Conservation (phyloP, 805 yeast genomes). For the Ogataea pilisensis region DNA sequence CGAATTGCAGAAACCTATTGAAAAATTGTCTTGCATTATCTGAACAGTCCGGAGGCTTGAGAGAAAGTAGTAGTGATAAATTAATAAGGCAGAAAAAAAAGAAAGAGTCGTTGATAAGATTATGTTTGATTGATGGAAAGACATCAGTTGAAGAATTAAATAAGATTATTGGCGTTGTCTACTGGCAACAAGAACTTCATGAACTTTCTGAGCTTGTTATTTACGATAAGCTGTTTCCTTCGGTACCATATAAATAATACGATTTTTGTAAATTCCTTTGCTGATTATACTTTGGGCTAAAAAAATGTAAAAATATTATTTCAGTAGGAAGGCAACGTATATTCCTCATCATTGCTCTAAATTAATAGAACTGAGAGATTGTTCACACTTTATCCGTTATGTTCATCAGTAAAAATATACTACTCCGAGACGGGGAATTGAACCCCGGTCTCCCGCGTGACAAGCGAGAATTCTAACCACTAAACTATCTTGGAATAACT, state of each 20-base stretch:
- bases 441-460: constrained; percentile 43
- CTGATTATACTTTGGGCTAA: too few species aligned
- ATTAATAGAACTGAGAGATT: constrained; percentile 21
- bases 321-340: constrained; percentile 22
- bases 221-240: constrained; percentile 8
- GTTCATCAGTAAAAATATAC: constrained; percentile 18
- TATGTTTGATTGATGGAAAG: constrained; percentile 44
- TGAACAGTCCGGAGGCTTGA: constrained; percentile 45
- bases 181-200: constrained; percentile 27
- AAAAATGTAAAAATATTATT: constrained; percentile 1
- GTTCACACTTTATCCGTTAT: constrained; percentile 23
- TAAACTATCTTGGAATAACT: constrained; percentile 35
- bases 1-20: constrained; percentile 39
- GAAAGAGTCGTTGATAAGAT: constrained; percentile 41
- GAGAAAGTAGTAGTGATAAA: constrained; percentile 45
- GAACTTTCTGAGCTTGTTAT: constrained; percentile 23
- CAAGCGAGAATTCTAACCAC: constrained; percentile 41
- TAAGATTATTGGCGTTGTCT: constrained; percentile 21
- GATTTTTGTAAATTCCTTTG: too few species aligned
- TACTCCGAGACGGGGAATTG: constrained; percentile 41
- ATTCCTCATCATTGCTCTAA: constrained; percentile 19
- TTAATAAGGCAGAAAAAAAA: constrained; percentile 37
- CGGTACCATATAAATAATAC: too few species aligned
- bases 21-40: constrained; percentile 44
- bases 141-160: constrained; percentile 21